phyloP scores from a whole-genome alignment of 306 rosid species.

The Malus sieversii region DNA sequence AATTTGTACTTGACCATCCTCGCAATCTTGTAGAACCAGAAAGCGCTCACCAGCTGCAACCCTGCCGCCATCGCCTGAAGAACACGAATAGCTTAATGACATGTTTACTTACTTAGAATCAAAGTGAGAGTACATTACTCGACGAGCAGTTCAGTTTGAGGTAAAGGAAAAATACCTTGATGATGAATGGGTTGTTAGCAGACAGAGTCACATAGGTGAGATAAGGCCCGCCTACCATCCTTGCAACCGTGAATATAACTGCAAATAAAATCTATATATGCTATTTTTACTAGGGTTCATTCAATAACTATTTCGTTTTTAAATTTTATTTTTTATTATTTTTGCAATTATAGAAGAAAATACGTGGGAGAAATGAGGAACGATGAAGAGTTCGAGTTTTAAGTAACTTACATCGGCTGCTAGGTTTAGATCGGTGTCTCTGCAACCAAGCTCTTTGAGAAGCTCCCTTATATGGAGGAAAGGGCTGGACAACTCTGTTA shows the following conservation, averaged over 20 bases:
- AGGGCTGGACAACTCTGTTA: conserved; percentile 87
- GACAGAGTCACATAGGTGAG: conserved; percentile 48
- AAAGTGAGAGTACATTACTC: too few relatives aligned
- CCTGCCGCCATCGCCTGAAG: conserved; percentile 65
- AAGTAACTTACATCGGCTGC: conserved; percentile 54
- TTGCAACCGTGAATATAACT: conserved; percentile 61
- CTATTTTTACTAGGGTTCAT: background rate
- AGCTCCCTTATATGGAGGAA: conserved; percentile 73
- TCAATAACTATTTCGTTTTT: too few relatives aligned
- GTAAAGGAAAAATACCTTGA: conserved; percentile 42
- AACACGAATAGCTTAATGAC: background rate
- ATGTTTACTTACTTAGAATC: too few relatives aligned
- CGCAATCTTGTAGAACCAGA: conserved; percentile 87
- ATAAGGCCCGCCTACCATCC: conserved; percentile 72
- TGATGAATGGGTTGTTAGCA: conserved; percentile 56
- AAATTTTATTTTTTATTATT: too few relatives aligned
- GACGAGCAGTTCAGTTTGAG: background rate
- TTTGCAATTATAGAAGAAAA: too few relatives aligned
- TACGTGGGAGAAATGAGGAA: too few relatives aligned
- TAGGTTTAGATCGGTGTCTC: conserved; percentile 60
- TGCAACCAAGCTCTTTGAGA: conserved; percentile 77
- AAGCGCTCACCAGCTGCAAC: conserved; percentile 76
- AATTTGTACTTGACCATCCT: conserved; percentile 69
- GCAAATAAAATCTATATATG: conserved; percentile 59
- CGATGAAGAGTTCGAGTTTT: too few relatives aligned